These are phyloP conservation scores for Berkeleyomyces basicola DNA, from an alignment of 2,329 filamentous ascomycete species.

Conservation along the genomic window DNA sequence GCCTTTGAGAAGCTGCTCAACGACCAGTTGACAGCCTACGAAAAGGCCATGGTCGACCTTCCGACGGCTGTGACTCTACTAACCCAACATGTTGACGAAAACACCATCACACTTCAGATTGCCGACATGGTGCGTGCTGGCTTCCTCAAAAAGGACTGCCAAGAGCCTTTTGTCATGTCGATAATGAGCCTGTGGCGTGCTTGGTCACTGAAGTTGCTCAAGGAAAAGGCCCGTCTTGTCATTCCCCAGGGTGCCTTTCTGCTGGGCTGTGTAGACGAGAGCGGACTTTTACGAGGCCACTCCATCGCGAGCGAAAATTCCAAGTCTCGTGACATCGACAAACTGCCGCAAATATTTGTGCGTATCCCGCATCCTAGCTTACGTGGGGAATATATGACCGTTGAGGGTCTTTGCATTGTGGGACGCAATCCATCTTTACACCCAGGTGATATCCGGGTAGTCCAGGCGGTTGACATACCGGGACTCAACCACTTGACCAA, in stretches of 20 bases:
- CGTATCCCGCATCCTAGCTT: slow-evolving; percentile 50
- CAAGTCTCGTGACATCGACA: slow-evolving; percentile 27
- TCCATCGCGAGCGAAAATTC: slow-evolving; percentile 29
- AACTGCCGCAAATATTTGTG: slow-evolving; percentile 74
- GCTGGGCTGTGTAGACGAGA: slow-evolving; percentile 80
- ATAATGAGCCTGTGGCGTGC: slow-evolving; percentile 70
- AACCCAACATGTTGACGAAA: slow-evolving; percentile 64
- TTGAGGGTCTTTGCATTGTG: slow-evolving; percentile 65
- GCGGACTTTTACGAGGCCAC: slow-evolving; percentile 55
- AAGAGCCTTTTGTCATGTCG: slow-evolving; percentile 70
- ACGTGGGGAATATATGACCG: slow-evolving; percentile 46
- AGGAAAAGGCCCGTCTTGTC: slow-evolving; percentile 77
- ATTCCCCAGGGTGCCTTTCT: slow-evolving; percentile 75
- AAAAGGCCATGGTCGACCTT: slow-evolving; percentile 51
- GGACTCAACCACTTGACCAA: slow-evolving; percentile 62
- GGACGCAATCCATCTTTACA: slow-evolving; percentile 90
- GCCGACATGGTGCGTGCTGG: slow-evolving; percentile 63
- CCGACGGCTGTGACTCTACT: slow-evolving; percentile 50
- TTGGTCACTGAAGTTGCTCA: slow-evolving; percentile 78
- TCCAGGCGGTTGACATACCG: slow-evolving; percentile 62
- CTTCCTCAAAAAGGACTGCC: slow-evolving; percentile 45
- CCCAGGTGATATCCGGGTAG: slow-evolving; percentile 78
- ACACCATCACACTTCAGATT: slow-evolving; percentile 59
- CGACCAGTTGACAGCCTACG: slow-evolving; percentile 49
- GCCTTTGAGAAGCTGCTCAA: slow-evolving; percentile 53